Conservation (phyloP, 441 rosid genomes). For the Erysimum cheiri region DNA sequence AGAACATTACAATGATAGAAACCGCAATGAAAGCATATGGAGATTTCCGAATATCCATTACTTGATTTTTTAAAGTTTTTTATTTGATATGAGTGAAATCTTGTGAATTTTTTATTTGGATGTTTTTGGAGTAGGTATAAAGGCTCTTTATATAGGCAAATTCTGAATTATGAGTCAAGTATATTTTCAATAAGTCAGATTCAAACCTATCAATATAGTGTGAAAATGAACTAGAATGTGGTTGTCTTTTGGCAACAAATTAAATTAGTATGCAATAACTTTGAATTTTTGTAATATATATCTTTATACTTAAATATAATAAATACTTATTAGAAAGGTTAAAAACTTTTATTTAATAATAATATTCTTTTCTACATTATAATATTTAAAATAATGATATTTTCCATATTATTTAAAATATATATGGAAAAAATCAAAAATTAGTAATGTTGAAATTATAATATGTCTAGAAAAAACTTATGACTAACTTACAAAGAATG, state of each 20-base stretch:
- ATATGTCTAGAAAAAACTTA: too few species aligned
- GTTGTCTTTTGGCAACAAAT: neutral
- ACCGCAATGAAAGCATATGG: neutral
- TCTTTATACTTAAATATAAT: too few species aligned
- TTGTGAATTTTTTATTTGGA: neutral
- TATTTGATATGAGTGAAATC: neutral
- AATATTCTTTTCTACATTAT: too few species aligned
- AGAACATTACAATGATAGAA: slow-evolving; percentile 8
- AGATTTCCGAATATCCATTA: slow-evolving; percentile 16
- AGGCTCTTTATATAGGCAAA: neutral
- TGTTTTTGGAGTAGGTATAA: neutral
- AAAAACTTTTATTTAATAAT: too few species aligned
- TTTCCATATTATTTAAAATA: too few species aligned
- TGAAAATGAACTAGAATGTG: too few species aligned
- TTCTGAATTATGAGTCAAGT: neutral
- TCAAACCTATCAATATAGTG: neutral
- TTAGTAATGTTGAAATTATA: too few species aligned
- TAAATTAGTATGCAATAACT: neutral
- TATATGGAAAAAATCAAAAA: too few species aligned
- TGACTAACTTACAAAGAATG: too few species aligned
- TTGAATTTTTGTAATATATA: neutral
- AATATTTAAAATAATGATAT: too few species aligned
- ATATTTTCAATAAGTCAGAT: neutral
- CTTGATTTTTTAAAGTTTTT: too few species aligned
- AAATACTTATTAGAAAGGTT: too few species aligned